A percentile compares a stretch with the other conserved stretches of the same genome.
phyloP scores from a whole-genome alignment of 345 rosid genomes.

The Gossypium mustelinum region DNA sequence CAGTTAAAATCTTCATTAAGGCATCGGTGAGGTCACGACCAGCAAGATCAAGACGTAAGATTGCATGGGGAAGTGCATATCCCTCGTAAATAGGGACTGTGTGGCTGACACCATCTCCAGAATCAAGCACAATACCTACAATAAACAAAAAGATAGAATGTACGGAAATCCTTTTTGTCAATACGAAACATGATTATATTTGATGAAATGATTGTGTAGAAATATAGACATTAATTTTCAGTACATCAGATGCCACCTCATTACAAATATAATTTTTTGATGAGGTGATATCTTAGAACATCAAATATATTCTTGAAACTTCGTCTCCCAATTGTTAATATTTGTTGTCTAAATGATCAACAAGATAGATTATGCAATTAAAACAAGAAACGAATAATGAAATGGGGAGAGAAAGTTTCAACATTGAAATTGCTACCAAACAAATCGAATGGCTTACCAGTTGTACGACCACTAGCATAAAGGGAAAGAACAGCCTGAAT shows the following conservation, averaged over 20 bases:
- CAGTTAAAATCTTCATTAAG: constrained; percentile 64
- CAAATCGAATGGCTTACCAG: constrained; percentile 32
- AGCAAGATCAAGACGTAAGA: constrained; percentile 63
- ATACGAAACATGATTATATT: no score
- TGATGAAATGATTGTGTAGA: no score
- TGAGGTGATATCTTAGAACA: no score
- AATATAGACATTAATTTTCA: no score
- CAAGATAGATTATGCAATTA: neutral
- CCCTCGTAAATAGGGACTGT: constrained; percentile 69
- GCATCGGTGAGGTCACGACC: constrained; percentile 64
- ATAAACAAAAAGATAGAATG: neutral
- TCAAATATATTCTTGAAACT: no score
- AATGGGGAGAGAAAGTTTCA: no score
- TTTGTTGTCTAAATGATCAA: neutral
- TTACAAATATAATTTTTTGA: no score
- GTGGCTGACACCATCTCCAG: constrained; percentile 76
- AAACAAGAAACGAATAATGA: neutral
- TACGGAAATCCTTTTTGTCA: no score
- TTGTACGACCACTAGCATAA: constrained; percentile 54
- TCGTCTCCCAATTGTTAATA: no score
- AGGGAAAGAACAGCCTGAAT: constrained; percentile 8
- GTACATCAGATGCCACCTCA: no score
- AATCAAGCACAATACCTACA: constrained; percentile 49
- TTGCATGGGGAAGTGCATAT: constrained; percentile 67
- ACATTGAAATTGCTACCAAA: neutral